A percentile compares a stretch with the other conserved stretches of the same genome.
Conservation (phyloP, 1,284 basidiomycete species). For the Peniophora sp. region DNA sequence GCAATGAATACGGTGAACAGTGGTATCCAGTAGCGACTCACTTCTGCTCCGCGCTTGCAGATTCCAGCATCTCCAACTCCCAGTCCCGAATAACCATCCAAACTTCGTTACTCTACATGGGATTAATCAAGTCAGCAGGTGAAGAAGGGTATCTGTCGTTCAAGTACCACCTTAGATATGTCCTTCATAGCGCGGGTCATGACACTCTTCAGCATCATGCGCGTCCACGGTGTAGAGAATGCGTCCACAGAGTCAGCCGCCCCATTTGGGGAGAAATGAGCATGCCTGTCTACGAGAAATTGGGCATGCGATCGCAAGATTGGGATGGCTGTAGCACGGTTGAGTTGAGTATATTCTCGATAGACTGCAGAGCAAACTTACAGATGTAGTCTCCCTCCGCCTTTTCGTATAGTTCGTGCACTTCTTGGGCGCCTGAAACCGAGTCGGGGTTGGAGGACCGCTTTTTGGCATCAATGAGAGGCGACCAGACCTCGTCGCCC, state of each 20-base stretch:
- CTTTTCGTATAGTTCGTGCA: conserved; percentile 56
- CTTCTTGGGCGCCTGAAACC: conserved; percentile 41
- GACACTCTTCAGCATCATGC: conserved; percentile 42
- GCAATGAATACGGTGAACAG: background rate
- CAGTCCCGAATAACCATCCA: conserved; percentile 74
- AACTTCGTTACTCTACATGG: conserved; percentile 52
- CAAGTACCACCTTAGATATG: conserved; percentile 41
- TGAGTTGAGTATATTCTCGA: no score
- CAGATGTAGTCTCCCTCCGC: conserved; percentile 81
- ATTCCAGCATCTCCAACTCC: conserved; percentile 59
- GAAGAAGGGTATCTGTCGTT: conserved; percentile 1
- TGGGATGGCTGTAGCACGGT: conserved; percentile 52
- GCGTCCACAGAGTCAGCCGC: conserved; percentile 42
- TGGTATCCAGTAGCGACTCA: conserved; percentile 18
- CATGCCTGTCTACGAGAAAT: conserved; percentile 53
- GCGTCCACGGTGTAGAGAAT: conserved; percentile 57
- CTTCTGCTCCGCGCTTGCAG: conserved; percentile 37
- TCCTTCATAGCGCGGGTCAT: conserved; percentile 54
- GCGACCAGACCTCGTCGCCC: conserved; percentile 61
- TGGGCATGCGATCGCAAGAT: conserved; percentile 64
- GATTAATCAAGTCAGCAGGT: background rate
- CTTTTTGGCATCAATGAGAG: conserved; percentile 49
- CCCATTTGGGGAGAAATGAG: conserved; percentile 34
- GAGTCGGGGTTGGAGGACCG: conserved; percentile 38
- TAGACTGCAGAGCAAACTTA: conserved; percentile 34